Evolutionary conservation across 1,284 basidiomycete species (phyloP).

Genomic region (Sphaerobolus stellatus): DNA sequence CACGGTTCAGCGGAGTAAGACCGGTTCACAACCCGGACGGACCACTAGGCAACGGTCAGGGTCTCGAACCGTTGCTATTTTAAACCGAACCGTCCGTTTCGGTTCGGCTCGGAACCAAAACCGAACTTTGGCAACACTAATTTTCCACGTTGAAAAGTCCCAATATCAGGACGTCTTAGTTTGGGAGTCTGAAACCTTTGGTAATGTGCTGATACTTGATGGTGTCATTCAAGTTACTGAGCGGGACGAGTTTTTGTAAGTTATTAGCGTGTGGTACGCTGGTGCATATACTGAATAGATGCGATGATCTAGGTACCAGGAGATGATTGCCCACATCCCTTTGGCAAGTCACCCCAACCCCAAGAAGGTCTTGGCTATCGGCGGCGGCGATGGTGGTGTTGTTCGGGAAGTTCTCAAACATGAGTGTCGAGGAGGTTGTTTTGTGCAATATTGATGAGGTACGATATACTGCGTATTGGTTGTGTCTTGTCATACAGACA

Average conservation of each 20-base stretch:
- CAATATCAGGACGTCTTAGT: constrained; percentile 95
- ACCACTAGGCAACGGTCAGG: too few species aligned
- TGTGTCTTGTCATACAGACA: constrained; percentile 1
- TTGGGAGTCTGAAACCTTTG: constrained; percentile 92
- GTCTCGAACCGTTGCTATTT: too few species aligned
- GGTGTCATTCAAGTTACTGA: constrained; percentile 97
- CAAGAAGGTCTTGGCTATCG: constrained; percentile 93
- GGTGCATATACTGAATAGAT: too few species aligned
- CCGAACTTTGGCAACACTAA: too few species aligned
- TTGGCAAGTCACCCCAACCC: constrained; percentile 96
- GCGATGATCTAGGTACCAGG: constrained; percentile 91
- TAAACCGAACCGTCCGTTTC: too few species aligned
- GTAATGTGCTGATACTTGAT: constrained; percentile 95
- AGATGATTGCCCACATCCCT: constrained; percentile 98
- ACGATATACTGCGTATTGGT: constrained; percentile 15
- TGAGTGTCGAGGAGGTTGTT: constrained; percentile 88
- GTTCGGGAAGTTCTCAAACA: constrained; percentile 98
- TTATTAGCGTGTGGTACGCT: too few species aligned
- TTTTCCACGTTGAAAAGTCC: constrained; percentile 93
- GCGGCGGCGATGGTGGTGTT: constrained; percentile 95
- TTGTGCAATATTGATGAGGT: constrained; percentile 99
- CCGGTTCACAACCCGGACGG: too few species aligned
- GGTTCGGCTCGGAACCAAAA: too few species aligned
- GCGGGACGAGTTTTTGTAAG: constrained; percentile 96
- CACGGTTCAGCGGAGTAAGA: too few species aligned